phyloP scores from a whole-genome alignment of 257 asterid species.

The Solanum sejunctum region DNA sequence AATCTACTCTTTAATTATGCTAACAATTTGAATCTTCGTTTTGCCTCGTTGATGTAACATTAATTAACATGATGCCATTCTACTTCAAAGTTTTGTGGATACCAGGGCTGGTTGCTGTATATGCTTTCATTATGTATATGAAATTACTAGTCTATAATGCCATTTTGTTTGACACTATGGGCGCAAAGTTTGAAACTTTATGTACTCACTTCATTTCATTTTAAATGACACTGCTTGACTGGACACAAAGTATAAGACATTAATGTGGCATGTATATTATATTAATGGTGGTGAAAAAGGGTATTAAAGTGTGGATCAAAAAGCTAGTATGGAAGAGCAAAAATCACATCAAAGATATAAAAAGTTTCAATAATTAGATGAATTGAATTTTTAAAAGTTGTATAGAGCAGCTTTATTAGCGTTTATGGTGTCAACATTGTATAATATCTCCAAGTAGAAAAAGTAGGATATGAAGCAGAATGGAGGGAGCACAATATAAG shows the following conservation, averaged over 20 bases:
- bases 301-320: neutral
- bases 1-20: neutral
- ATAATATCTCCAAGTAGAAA: neutral
- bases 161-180: neutral
- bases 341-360: neutral
- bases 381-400: neutral
- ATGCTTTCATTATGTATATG: neutral
- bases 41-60: neutral
- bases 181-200: neutral
- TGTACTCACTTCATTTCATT: neutral
- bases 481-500: neutral
- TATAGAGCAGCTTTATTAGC: neutral
- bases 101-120: neutral
- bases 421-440: neutral
- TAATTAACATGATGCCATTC: neutral
- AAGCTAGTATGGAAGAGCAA: neutral
- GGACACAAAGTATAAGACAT: neutral
- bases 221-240: neutral
- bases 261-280: neutral
- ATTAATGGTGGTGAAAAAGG: neutral
- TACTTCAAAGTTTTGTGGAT: neutral
- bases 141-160: neutral
- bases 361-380: neutral
- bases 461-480: neutral
- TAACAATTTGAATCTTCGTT: neutral